These are phyloP conservation scores for Solanum bulbocastanum DNA, from an alignment of 257 asterid genomes.

Conservation along the genomic window DNA sequence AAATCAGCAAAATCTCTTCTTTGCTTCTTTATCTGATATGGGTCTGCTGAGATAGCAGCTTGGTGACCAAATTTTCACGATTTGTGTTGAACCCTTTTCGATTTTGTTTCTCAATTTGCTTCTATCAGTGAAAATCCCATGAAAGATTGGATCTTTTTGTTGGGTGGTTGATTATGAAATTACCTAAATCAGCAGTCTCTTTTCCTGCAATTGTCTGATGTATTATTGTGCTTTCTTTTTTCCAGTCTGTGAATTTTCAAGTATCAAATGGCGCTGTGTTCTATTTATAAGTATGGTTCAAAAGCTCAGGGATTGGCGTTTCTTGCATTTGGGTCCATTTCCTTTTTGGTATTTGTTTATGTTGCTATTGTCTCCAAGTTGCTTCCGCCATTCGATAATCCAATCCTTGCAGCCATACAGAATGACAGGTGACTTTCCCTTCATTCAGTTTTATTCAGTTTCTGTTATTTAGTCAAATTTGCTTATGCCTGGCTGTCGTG, in stretches of 20 bases:
- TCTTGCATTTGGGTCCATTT: slow-evolving; percentile 7
- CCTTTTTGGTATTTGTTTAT: slow-evolving; percentile 10
- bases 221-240: not conserved
- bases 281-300: slow-evolving; percentile 5
- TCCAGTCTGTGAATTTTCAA: not conserved
- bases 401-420: slow-evolving; percentile 14
- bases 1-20: not conserved
- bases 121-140: not conserved
- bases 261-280: not conserved
- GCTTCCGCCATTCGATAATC: slow-evolving; percentile 7
- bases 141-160: not conserved
- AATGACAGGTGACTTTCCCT: slow-evolving; percentile 6
- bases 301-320: slow-evolving; percentile 11
- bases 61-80: not conserved
- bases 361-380: slow-evolving; percentile 12
- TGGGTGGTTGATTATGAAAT: not conserved
- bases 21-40: not conserved
- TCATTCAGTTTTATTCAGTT: not conserved
- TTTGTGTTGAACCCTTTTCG: not conserved
- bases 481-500: not conserved
- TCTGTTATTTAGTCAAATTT: not conserved
- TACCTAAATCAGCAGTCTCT: not conserved
- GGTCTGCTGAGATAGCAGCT: not conserved
- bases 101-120: not conserved
- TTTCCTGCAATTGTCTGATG: not conserved